Base-by-base conservation (phyloP, 331 rosid genomes). In the Phaseolus coccineus region DNA sequence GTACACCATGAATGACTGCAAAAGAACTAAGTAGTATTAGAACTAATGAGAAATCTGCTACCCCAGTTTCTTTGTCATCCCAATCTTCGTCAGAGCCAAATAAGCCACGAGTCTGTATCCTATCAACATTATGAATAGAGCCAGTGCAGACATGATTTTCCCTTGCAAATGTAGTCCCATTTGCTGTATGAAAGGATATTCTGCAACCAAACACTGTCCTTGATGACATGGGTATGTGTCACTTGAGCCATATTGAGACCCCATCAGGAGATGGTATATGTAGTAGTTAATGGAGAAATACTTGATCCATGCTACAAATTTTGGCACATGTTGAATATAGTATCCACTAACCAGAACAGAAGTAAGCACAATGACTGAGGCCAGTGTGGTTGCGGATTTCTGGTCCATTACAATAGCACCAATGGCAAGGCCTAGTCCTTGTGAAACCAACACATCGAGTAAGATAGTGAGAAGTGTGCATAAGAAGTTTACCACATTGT, bases 381-480 rank as follows among this genome's bases (percentile, higher is more conserved):
- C 94, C 0, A 93, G 79, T 6, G 88, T 84, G 5, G 91, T 71
- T 40, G 94, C 92, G 0, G 87, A 22, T 66, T 78, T 81, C n/a
- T 39, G 85, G 27, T 90, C 88, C 96, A 89, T 81, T 1, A 89
- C 74, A 7, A 83, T 2, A 1, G 94, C 94, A 4, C 97, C 96
- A 16, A 93, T 47, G 2, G 94, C 91, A 8, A 93, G 87, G 22
- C 96, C 96, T 19, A 91, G 40, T 5, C 97, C 97, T 79, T 86
- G 92, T 12, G 92, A 48, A 10, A 90, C 92, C 2, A 92, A 7
- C 3, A 92, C 93, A 47, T 67, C 56, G 59, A 78, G 78, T 5
- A 91, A 50, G 25, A 86, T 69, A 68, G 6, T 73, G 2, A 67
- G 31, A 16, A 87, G 19, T 33, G 88, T 74, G 78, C 6, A 80